Evolutionary conservation across 208 protist genomes (phyloP).

Genomic region (Porcisia hertigi): DNA sequence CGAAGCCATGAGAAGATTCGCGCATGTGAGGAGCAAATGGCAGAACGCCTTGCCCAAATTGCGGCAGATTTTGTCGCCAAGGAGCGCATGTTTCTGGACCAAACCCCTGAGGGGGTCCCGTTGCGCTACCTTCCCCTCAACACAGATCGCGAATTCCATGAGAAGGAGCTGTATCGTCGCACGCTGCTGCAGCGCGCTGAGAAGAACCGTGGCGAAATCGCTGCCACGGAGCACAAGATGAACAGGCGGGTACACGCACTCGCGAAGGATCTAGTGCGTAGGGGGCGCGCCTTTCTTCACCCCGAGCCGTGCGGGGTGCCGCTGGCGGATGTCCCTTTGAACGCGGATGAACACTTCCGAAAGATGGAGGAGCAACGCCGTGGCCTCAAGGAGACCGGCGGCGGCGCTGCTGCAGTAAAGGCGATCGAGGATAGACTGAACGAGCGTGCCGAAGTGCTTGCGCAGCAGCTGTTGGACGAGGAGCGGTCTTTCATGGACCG

Average conservation of each 20-base stretch:
- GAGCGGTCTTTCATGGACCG: constrained; percentile 79
- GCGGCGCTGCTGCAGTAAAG: constrained; percentile 36
- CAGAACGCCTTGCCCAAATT: constrained; percentile 64
- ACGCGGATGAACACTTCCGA: constrained; percentile 69
- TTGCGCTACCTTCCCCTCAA: constrained; percentile 74
- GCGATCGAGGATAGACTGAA: constrained; percentile 63
- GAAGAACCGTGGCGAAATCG: constrained; percentile 31
- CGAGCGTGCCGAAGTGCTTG: constrained; percentile 52
- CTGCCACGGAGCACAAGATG: constrained; percentile 59
- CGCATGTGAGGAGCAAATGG: constrained; percentile 64
- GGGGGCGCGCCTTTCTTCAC: constrained; percentile 64
- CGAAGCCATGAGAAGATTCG: constrained; percentile 55
- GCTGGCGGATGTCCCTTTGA: constrained; percentile 64
- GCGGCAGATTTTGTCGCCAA: constrained; percentile 60
- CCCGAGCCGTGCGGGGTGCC: constrained; percentile 72
- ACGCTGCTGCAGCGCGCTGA: constrained; percentile 35
- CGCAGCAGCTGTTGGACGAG: constrained; percentile 43
- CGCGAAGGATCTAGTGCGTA: constrained; percentile 67
- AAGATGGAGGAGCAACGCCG: constrained; percentile 73
- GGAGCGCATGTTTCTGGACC: constrained; percentile 82
- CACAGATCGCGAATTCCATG: constrained; percentile 66
- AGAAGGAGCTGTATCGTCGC: constrained; percentile 60
- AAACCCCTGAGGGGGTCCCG: constrained; percentile 69
- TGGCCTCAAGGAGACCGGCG: constrained; percentile 49
- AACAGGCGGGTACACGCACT: constrained; percentile 67